phyloP scores from a whole-genome alignment of 2,329 filamentous ascomycete species.

The Aspergillus tubingensis region DNA sequence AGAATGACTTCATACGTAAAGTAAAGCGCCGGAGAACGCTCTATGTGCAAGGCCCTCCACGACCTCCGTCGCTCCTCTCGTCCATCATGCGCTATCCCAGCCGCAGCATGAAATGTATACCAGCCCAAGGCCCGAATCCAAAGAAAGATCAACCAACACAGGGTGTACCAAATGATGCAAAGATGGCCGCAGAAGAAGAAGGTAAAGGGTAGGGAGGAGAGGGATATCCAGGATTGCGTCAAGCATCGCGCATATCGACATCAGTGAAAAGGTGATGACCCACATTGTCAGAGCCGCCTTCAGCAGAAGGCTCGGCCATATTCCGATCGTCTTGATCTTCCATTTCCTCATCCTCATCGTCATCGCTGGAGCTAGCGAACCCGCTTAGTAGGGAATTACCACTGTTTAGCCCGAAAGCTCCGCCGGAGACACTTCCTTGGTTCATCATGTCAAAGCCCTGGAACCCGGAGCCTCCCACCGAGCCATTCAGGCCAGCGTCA shows the following conservation, averaged over 20 bases:
- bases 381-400: slow-evolving; percentile 75
- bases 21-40: slow-evolving; percentile 24
- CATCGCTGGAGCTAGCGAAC: slow-evolving; percentile 92
- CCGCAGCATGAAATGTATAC: slow-evolving; percentile 15
- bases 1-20: slow-evolving; percentile 26
- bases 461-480: slow-evolving; percentile 50
- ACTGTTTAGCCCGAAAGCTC: slow-evolving; percentile 70
- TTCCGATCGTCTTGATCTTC: slow-evolving; percentile 63
- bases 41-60: slow-evolving; percentile 21
- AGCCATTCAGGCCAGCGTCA: slow-evolving; percentile 77
- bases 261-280: slow-evolving; percentile 64
- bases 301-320: slow-evolving; percentile 42
- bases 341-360: slow-evolving; percentile 94
- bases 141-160: neutral
- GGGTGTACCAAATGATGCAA: slow-evolving; percentile 7
- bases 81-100: slow-evolving; percentile 21
- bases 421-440: slow-evolving; percentile 67
- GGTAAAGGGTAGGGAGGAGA: slow-evolving; percentile 1
- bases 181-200: slow-evolving; percentile 17
- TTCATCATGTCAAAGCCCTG: slow-evolving; percentile 68
- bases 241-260: slow-evolving; percentile 62
- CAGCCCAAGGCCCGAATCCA: neutral
- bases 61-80: slow-evolving; percentile 20
- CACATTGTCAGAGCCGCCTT: slow-evolving; percentile 64
- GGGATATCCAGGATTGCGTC: slow-evolving; percentile 20